Percentiles rank a stretch among this genome's conserved stretches.
Evolutionary conservation across 306 rosid genomes (phyloP).

Genomic region (Prosopis cineraria): DNA sequence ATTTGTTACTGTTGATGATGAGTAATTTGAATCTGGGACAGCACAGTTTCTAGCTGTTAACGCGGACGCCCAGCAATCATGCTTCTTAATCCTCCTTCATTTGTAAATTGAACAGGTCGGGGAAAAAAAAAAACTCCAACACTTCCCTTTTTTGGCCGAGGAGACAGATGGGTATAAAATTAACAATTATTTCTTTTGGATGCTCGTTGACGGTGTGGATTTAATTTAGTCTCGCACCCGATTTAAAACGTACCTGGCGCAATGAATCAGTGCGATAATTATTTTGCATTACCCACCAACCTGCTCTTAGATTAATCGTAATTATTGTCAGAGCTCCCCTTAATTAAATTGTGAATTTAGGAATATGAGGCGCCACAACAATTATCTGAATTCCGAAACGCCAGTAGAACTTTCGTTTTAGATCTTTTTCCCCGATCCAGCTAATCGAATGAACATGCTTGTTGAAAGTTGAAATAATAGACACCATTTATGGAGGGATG

Average conservation of each 20-base stretch:
- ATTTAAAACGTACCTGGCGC: no score
- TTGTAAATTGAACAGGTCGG: no score
- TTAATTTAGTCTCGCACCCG: background rate
- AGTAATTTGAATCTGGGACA: constrained; percentile 39
- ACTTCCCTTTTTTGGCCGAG: background rate
- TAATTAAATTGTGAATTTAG: background rate
- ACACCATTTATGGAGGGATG: constrained; percentile 29
- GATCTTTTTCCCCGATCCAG: background rate
- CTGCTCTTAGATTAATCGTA: background rate
- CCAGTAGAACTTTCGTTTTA: no score
- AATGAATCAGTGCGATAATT: background rate
- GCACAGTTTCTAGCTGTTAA: constrained; percentile 16
- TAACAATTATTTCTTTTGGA: background rate
- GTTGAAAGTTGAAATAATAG: background rate
- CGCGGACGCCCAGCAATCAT: background rate
- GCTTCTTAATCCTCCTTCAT: no score
- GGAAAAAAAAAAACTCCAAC: no score
- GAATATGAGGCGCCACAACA: background rate
- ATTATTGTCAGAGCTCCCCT: background rate
- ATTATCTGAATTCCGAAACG: background rate
- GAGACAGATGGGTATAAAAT: background rate
- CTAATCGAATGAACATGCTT: background rate
- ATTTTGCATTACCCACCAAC: background rate
- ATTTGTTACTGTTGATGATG: constrained; percentile 48
- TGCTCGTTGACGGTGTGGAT: constrained; percentile 5